Base-by-base conservation (phyloP, 345 rosid species). In the Trapa incisa region DNA sequence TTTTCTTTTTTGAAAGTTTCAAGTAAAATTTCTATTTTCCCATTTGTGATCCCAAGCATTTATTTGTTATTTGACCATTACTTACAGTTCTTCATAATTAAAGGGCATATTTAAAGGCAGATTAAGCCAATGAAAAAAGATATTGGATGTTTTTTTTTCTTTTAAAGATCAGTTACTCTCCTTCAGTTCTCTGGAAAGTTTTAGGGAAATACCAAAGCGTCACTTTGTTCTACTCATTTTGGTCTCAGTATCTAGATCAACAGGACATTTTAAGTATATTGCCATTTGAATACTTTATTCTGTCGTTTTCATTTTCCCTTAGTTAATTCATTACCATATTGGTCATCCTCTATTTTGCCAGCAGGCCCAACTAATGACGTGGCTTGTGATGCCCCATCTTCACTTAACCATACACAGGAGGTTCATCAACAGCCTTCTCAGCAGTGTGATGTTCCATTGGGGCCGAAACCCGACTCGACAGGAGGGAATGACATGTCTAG, bases 341-440 rank as follows among this genome's bases (percentile, higher is more conserved):
- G 32, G 16, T 32, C 38, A 11, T 58, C 37, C 63, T 58, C 38
- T 58, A 11, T 45, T 58, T 38, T 58, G 15, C 63, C 9, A 10
- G 16, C 53, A 65, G 76, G 70, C 76, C 67, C 82, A 78, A 83
- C 83, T 77, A 74, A 47, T 63, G 52, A 72, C 42, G 73, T 71
- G 64, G 57, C 47, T 77, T 68, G 56, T 38, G 78, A 69, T 48
- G 76, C 77, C 58, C 77, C 81, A 53, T 67, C 63, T 75, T 75
- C 89, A n/a, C 74, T 83, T 71, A 72, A 73, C 69, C 69, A 53
- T 35, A 70, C 80, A 54, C 75, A 73, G 76, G 86, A 76, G 67
- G 66, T 22, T 73, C 81, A 56, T 62, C 75, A 68, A 68, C 77
- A 68, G 75, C 57, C 68, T 60, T 66, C 85, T 32, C 76, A 42